Base-by-base conservation (phyloP, 495 filamentous ascomycete genomes). In the Neurospora discreta region DNA sequence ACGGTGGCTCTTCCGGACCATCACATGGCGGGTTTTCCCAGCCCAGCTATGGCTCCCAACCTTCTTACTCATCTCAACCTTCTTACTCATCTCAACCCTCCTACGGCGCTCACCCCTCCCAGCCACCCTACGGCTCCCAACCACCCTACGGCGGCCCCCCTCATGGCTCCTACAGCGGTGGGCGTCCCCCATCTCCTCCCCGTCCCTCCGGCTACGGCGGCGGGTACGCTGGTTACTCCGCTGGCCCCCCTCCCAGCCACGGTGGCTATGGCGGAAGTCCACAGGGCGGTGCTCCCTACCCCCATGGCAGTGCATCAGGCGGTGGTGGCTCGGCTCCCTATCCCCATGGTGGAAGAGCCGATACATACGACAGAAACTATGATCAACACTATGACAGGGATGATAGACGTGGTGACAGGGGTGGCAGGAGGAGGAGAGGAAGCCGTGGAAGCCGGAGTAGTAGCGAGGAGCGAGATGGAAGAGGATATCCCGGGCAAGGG, bases 101-200 rank as follows among this genome's bases (percentile, higher is more conserved):
- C n/a, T 68, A 68, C 23, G 39, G 38, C 30, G 26, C 70, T 38
- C 71, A 68, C 5, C 71, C 71, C 44, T 72, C 70, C 30, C 71
- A 65, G 68, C 69, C 68, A 69, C 7, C 52, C 26, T 52, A 52
- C 20, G 44, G 44, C 1, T 60, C 52, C 1, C 52, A 60, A 1
- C 26, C 52, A 2, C 26, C 2, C 13, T 60, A 60, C 16, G 26
- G 52, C 26, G 13, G 26, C 0, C 52, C 52, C 5, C 1, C 52
- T 1, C 3, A 60, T 6, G 20, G 52, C 3, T 7, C 52, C 52
- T 65, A 65, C 52, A 26, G 52, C 15, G 52, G 15, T 65, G 52
- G 52, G 1, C 52, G 52, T 65, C 52, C 52, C 11, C 52, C 26
- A 6, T 65, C 52, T 10, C 52, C 52, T 65, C 52, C 52, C 33